These are phyloP conservation scores for Geotrichum australiense DNA, from an alignment of 1,139 yeast genomes.

Conservation along the genomic window DNA sequence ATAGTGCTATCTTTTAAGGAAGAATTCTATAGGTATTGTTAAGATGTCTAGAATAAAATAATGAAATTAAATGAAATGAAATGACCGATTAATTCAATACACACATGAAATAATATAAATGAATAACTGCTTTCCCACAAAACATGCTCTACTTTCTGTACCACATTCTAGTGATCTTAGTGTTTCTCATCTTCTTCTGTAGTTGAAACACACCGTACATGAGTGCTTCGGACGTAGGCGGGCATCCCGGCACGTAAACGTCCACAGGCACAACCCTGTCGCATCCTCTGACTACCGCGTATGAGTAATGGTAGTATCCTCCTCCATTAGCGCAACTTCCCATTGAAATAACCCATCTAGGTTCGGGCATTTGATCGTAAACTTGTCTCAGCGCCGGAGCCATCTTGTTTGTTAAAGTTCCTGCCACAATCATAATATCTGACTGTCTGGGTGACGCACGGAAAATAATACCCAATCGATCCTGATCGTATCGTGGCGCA, in stretches of 20 bases:
- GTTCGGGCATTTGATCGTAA: constrained; percentile 92
- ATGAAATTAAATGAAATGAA: too few species aligned
- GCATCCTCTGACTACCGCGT: constrained; percentile 85
- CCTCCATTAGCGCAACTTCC: constrained; percentile 95
- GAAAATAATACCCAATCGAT: constrained; percentile 87
- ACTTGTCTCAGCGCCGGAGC: constrained; percentile 92
- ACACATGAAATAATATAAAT: too few species aligned
- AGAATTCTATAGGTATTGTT: too few species aligned
- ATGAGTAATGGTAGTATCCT: constrained; percentile 86
- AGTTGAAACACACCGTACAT: constrained; percentile 86
- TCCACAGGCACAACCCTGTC: constrained; percentile 86
- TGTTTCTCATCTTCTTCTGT: constrained; percentile 83
- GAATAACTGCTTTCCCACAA: too few species aligned
- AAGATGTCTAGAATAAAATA: too few species aligned
- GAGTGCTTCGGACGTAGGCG: constrained; percentile 86
- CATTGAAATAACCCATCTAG: constrained; percentile 85
- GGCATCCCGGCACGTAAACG: constrained; percentile 90
- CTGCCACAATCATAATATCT: constrained; percentile 91
- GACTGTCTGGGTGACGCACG: constrained; percentile 93
- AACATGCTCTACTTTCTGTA: constrained; percentile 68
- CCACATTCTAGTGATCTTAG: constrained; percentile 79
- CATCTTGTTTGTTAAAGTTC: constrained; percentile 88
- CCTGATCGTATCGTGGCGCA: constrained; percentile 89
- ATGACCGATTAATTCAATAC: too few species aligned
- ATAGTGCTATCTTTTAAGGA: too few species aligned